Conservation (phyloP, 116 monocot genomes). For the Phalaenopsis hybrid region DNA sequence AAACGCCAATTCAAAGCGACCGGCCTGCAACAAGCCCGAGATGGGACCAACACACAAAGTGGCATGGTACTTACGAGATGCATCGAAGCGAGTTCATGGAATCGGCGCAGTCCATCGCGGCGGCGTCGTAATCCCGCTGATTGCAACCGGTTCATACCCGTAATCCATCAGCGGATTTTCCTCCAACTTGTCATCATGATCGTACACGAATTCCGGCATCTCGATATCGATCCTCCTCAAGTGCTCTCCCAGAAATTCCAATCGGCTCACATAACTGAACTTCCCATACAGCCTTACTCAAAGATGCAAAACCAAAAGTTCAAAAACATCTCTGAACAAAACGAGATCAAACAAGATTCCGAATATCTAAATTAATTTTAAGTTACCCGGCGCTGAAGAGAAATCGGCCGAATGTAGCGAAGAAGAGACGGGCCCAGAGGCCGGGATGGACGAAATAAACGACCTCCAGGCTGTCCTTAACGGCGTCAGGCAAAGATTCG, state of each 20-base stretch:
- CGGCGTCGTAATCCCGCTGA: slow-evolving; percentile 36
- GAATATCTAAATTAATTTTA: background rate
- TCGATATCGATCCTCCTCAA: slow-evolving; percentile 48
- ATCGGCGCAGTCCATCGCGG: slow-evolving; percentile 56
- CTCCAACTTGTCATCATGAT: slow-evolving; percentile 85
- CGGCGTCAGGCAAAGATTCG: slow-evolving; percentile 46
- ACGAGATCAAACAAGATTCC: background rate
- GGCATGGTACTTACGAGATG: slow-evolving; percentile 24
- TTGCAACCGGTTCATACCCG: slow-evolving; percentile 54
- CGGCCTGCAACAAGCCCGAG: too few relatives aligned
- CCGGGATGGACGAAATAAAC: slow-evolving; percentile 90
- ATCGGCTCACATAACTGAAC: slow-evolving; percentile 62
- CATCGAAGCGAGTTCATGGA: slow-evolving; percentile 80
- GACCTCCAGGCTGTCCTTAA: slow-evolving; percentile 46
- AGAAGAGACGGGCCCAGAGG: slow-evolving; percentile 81
- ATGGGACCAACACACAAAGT: background rate
- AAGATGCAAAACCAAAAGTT: background rate
- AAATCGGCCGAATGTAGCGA: slow-evolving; percentile 88
- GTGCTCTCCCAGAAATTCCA: slow-evolving; percentile 82
- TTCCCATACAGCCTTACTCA: slow-evolving; percentile 64
- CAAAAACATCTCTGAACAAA: background rate
- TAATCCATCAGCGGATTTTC: slow-evolving; percentile 83
- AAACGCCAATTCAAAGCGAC: too few relatives aligned
- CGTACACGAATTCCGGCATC: slow-evolving; percentile 69
- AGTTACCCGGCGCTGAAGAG: slow-evolving; percentile 71